Percentiles rank a stretch among this genome's conserved stretches.
These are phyloP conservation scores for Candida maltosa DNA, from an alignment of 805 yeast genomes.

Conservation along the genomic window DNA sequence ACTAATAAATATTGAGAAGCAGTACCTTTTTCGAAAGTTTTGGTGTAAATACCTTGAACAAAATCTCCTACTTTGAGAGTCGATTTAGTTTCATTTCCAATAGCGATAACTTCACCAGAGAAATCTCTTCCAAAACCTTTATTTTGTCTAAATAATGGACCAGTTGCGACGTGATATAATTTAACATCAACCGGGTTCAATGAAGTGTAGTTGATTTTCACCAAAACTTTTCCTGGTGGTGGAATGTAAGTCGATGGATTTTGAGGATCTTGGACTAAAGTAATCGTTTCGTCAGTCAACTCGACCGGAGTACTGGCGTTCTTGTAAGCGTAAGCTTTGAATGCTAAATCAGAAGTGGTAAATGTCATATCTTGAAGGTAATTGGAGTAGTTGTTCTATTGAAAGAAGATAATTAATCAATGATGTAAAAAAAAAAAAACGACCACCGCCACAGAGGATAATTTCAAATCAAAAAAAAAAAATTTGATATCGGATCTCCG, in stretches of 20 bases:
- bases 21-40: slow-evolving; percentile 32
- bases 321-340: slow-evolving; percentile 13
- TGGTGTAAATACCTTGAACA: slow-evolving; percentile 21
- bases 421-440: too few relatives aligned
- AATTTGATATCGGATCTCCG: too few relatives aligned
- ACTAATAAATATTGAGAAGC: slow-evolving; percentile 43
- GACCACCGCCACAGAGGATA: too few relatives aligned
- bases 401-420: background rate
- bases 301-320: slow-evolving; percentile 10
- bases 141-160: slow-evolving; percentile 6
- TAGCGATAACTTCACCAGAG: slow-evolving; percentile 27
- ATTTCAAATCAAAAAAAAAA: too few relatives aligned
- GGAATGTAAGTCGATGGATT: slow-evolving; percentile 9
- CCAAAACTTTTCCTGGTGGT: slow-evolving; percentile 16
- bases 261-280: background rate
- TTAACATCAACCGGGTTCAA: slow-evolving; percentile 32
- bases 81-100: slow-evolving; percentile 21
- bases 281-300: slow-evolving; percentile 8
- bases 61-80: slow-evolving; percentile 25
- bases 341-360: slow-evolving; percentile 4
- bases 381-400: background rate
- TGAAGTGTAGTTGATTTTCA: slow-evolving; percentile 28
- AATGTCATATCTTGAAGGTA: background rate
- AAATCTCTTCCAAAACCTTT: slow-evolving; percentile 30
- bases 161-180: slow-evolving; percentile 11